A percentile compares a stretch with the other conserved stretches of the same genome.
Evolutionary conservation across 2,329 filamentous ascomycete species (phyloP).

Genomic region (Apiospora hydei): DNA sequence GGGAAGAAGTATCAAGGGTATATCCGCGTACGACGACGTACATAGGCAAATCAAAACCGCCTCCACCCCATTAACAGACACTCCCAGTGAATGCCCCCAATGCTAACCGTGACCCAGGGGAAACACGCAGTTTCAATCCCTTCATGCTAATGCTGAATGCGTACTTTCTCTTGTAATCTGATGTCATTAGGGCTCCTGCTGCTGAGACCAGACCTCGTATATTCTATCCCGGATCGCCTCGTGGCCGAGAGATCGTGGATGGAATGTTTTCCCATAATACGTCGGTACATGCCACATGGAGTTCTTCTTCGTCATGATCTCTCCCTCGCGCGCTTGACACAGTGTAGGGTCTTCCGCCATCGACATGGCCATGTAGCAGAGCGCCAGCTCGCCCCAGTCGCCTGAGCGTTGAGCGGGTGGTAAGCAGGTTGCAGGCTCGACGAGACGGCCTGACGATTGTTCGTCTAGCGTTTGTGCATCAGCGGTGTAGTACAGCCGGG

Average conservation of each 20-base stretch:
- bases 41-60: not conserved
- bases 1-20: not conserved
- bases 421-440: slow-evolving; percentile 48
- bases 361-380: slow-evolving; percentile 54
- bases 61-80: not conserved
- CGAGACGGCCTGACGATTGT: slow-evolving; percentile 41
- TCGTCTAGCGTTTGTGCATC: slow-evolving; percentile 28
- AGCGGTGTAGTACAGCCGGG: no score
- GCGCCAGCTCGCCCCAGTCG: slow-evolving; percentile 52
- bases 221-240: slow-evolving; percentile 46
- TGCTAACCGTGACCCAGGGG: not conserved
- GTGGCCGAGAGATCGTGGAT: slow-evolving; percentile 51
- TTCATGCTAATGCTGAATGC: not conserved
- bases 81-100: not conserved
- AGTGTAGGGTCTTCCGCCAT: slow-evolving; percentile 45
- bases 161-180: not conserved
- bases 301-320: slow-evolving; percentile 37
- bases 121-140: not conserved
- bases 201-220: slow-evolving; percentile 42
- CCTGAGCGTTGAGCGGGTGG: slow-evolving; percentile 43
- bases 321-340: slow-evolving; percentile 37
- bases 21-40: not conserved
- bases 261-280: slow-evolving; percentile 55
- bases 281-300: slow-evolving; percentile 57
- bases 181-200: not conserved